A percentile compares a stretch with the other conserved stretches of the same genome.
Conservation (phyloP, 2,329 filamentous ascomycete genomes). For the Pseudohalonectria lignicola region DNA sequence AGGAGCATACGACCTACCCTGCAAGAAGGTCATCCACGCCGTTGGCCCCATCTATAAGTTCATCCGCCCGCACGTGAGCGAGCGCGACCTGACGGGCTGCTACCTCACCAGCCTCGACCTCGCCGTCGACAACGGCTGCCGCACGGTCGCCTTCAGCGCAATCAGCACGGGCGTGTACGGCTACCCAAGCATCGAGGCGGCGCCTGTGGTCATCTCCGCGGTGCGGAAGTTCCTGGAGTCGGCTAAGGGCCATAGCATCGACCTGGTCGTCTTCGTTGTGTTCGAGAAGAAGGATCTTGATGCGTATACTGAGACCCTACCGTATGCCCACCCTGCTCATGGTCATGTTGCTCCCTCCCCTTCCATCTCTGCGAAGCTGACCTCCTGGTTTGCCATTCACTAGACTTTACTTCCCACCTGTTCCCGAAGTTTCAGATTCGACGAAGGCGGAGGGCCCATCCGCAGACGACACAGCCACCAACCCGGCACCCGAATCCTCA, state of each 20-base stretch:
- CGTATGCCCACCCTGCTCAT: slow-evolving; percentile 47
- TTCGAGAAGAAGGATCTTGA: slow-evolving; percentile 68
- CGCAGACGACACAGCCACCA: neutral
- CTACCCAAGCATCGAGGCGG: slow-evolving; percentile 67
- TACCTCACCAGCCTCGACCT: slow-evolving; percentile 63
- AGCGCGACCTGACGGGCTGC: slow-evolving; percentile 44
- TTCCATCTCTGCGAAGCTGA: neutral
- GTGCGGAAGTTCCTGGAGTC: slow-evolving; percentile 44
- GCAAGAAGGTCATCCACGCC: slow-evolving; percentile 73
- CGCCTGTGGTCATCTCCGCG: slow-evolving; percentile 54
- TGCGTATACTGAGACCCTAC: slow-evolving; percentile 59
- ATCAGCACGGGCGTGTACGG: slow-evolving; percentile 87
- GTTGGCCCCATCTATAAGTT: slow-evolving; percentile 70
- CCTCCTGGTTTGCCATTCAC: neutral
- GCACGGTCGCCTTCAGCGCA: slow-evolving; percentile 69
- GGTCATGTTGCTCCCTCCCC: neutral
- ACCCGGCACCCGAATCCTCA: neutral
- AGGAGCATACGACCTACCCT: slow-evolving; percentile 62
- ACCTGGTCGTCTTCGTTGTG: slow-evolving; percentile 74
- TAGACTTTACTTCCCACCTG: slow-evolving; percentile 18
- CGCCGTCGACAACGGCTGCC: slow-evolving; percentile 55
- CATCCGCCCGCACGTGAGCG: slow-evolving; percentile 24
- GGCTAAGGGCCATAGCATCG: slow-evolving; percentile 38
- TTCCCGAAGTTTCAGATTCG: slow-evolving; percentile 5
- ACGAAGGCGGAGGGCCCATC: neutral